A percentile compares a stretch with the other conserved stretches of the same genome.
phyloP scores from a whole-genome alignment of 78 protist species.

The Dictyostelium intermedium region DNA sequence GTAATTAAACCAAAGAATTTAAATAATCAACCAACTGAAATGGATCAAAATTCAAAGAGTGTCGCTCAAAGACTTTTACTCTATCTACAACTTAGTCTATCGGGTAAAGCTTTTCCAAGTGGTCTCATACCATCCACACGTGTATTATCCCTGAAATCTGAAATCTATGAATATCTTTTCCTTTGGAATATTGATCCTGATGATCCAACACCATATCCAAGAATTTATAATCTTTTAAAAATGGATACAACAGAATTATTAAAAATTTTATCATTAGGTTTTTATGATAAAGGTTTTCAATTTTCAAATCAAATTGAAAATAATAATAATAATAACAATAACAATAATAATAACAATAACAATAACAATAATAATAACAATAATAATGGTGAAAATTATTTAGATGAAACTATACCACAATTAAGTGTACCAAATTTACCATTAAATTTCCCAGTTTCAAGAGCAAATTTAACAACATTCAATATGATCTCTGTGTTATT shows the following conservation, averaged over 20 bases:
- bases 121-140: slow-evolving; percentile 32
- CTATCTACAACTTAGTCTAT: slow-evolving; percentile 27
- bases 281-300: slow-evolving; percentile 27
- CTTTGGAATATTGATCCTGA: slow-evolving; percentile 57
- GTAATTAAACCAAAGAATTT: slow-evolving; percentile 30
- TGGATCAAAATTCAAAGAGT: neutral
- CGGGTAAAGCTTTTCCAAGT: slow-evolving; percentile 77
- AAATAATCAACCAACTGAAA: neutral
- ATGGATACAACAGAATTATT: slow-evolving; percentile 41
- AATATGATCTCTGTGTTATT: slow-evolving; percentile 60
- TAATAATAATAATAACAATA: neutral
- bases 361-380: neutral
- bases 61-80: slow-evolving; percentile 71
- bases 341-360: neutral
- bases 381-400: neutral
- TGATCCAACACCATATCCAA: slow-evolving; percentile 76
- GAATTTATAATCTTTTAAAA: slow-evolving; percentile 38
- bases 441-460: slow-evolving; percentile 32
- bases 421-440: slow-evolving; percentile 48
- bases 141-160: slow-evolving; percentile 30
- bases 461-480: slow-evolving; percentile 16
- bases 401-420: neutral
- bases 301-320: neutral
- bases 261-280: slow-evolving; percentile 44
- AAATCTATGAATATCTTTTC: slow-evolving; percentile 39